Base-by-base conservation (phyloP, 345 rosid genomes). In the Angophora floribunda region DNA sequence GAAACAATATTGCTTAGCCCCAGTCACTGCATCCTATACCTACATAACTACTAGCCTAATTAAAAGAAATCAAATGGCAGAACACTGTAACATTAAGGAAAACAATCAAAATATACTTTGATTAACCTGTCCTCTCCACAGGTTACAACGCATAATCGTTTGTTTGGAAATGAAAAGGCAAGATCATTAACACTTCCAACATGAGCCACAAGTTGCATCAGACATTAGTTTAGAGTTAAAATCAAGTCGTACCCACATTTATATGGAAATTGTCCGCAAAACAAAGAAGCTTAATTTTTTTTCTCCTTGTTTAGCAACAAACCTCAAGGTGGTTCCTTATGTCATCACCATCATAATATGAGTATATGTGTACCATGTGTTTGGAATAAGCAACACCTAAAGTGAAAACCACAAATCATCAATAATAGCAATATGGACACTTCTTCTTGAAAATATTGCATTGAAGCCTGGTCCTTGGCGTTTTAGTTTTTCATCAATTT, bases 1-100 rank as follows among this genome's bases (percentile, higher is more conserved):
- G 7, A 91, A 87, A 36, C 78, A 88, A 9, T 57, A 78, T 45
- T 82, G 91, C 44, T 87, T 88, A 28, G 65, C 85, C 52, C 91
- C 93, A 22, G 87, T 91, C n/a, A 30, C 51, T 17, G 85, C 87
- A 91, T 93, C 91, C 94, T 93, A 91, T 10, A 91, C 92, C 92
- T 91, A 44, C 21, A 50, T n/a, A 59, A 28, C 30, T 24, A 41
- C 6, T 12, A 49, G 75, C 36, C 52, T 79, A 15, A 22, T 36
- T 7, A 55, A 55, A 11, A 15, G 45, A 28, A 36, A 87, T 41
- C 51, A 70, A 41, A 51, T 9, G 14, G 17, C 12, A 57, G 0
- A 82, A 7, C 65, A 24, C 0, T 2, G 2, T 5, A 13, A 22
- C 85, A 51, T 9, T 9, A 1, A 3, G 12, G 41, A 9, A 51